These are phyloP conservation scores for Chimonanthus praecox DNA, from an alignment of 164 flowering plant genomes.

Conservation along the genomic window DNA sequence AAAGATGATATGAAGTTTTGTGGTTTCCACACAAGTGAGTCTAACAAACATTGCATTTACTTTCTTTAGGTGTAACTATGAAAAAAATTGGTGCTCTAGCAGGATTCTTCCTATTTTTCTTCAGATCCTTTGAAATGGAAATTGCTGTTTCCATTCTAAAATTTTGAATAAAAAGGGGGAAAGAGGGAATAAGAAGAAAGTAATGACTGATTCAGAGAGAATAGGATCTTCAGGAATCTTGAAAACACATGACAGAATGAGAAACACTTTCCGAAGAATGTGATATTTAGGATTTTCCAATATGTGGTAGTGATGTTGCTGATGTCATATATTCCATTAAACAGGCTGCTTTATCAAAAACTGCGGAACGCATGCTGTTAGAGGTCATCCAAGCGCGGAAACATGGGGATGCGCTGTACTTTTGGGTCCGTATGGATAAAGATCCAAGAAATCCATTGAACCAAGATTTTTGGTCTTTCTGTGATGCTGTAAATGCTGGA, in stretches of 20 bases:
- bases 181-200: no score
- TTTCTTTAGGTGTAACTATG: neutral
- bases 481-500: conserved; percentile 96
- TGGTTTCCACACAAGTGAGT: neutral
- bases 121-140: neutral
- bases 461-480: conserved; percentile 90
- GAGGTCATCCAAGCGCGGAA: conserved; percentile 51
- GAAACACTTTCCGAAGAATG: neutral
- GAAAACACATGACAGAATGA: neutral
- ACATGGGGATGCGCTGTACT: conserved; percentile 88
- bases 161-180: no score
- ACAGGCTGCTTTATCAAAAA: conserved; percentile 65
- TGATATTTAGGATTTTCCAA: neutral
- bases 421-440: conserved; percentile 86
- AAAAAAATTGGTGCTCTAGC: neutral
- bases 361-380: conserved; percentile 61
- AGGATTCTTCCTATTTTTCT: neutral
- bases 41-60: neutral
- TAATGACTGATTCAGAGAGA: neutral
- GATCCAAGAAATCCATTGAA: conserved; percentile 65
- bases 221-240: neutral
- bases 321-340: conserved; percentile 5
- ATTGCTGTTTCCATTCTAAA: neutral
- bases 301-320: conserved; percentile 8
- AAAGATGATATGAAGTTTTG: neutral